A percentile compares a stretch with the other conserved stretches of the same genome.
These are phyloP conservation scores for Wallacemonas sp. DNA, from an alignment of 208 protist genomes.

Conservation along the genomic window DNA sequence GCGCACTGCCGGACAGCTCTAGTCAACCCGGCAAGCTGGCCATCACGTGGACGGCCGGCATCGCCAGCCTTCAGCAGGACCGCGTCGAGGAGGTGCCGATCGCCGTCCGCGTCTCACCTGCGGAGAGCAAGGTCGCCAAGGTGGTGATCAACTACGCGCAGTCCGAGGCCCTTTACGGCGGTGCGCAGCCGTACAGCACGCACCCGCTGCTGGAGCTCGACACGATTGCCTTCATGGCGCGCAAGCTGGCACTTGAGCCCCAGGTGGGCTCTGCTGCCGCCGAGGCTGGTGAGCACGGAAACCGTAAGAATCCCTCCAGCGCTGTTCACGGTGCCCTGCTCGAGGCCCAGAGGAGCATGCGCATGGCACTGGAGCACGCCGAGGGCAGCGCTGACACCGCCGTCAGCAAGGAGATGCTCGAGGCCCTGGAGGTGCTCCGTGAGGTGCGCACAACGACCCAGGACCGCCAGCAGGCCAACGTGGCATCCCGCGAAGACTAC, in stretches of 20 bases:
- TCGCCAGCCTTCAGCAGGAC: slow-evolving; percentile 20
- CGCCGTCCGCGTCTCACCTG: slow-evolving; percentile 27
- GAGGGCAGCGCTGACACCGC: slow-evolving; percentile 8
- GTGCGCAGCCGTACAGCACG: slow-evolving; percentile 39
- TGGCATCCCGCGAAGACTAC: slow-evolving; percentile 63
- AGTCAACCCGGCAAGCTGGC: slow-evolving; percentile 18
- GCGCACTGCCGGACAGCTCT: slow-evolving; percentile 32
- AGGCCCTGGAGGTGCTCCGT: slow-evolving; percentile 24
- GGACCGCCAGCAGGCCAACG: slow-evolving; percentile 43
- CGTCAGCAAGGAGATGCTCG: slow-evolving; percentile 27
- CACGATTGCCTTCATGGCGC: slow-evolving; percentile 50
- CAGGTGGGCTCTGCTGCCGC: slow-evolving; percentile 22
- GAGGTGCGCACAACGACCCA: slow-evolving; percentile 34
- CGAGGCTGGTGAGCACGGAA: slow-evolving; percentile 17
- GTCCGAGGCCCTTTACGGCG: slow-evolving; percentile 53
- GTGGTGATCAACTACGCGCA: slow-evolving; percentile 64
- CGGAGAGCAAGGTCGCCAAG: slow-evolving; percentile 51
- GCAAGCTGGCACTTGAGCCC: slow-evolving; percentile 24
- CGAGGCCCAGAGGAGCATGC: slow-evolving; percentile 38
- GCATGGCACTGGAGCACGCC: slow-evolving; percentile 27
- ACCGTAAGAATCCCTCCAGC: slow-evolving; percentile 16
- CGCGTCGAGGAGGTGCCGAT: slow-evolving; percentile 12
- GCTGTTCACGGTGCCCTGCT: slow-evolving; percentile 30
- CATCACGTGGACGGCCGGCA: slow-evolving; percentile 38
- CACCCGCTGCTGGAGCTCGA: slow-evolving; percentile 74